Evolutionary conservation across 306 rosid species (phyloP), one percentile per base, ranked within the genome.

Genomic region (Cucumis hystrix): DNA sequence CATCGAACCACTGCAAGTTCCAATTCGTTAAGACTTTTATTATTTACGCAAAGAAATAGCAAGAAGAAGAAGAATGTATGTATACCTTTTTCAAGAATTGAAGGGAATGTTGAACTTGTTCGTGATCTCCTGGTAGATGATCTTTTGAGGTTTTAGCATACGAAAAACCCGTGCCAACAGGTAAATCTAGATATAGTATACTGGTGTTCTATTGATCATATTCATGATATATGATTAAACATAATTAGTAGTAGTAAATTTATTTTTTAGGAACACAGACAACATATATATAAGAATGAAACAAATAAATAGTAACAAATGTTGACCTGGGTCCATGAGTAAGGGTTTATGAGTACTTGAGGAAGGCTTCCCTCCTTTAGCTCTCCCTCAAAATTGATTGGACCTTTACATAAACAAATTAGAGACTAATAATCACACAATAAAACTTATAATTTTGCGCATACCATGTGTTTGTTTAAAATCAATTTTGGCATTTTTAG

Each of bases 271-370:
- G 25, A 23, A 23, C 25, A 23, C 25, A n/a, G n/a, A 23, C 25
- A 23, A 23, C n/a, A 43, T 0, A 43, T 43, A 43, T 7, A 43
- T 10, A 45, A 4, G 51, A 45, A 45, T 45, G 51, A 45, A 2
- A 5, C 14, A 11, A 45, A 28, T 23, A 3, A 1, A 3, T 28
- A 28, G 2, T 28, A 28, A 28, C 3, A 1, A 11, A 45, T 60
- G 14, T 6, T 40, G 1, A 88, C 98, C 96, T 87, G 83, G 43
- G 98, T 90, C 98, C 98, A 93, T 7, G 96, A 86, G 23, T 82
- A 28, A 47, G 84, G 87, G 75, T 79, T 86, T 41, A 82, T 57
- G 20, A 82, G 49, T 76, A 93, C 56, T 23, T 82, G 61, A 17
- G 96, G 98, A 10, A 87, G 10, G 66, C 82, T 84, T 10, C 92